phyloP scores from a whole-genome alignment of 495 filamentous ascomycete species.

The Parmelia sp. region DNA sequence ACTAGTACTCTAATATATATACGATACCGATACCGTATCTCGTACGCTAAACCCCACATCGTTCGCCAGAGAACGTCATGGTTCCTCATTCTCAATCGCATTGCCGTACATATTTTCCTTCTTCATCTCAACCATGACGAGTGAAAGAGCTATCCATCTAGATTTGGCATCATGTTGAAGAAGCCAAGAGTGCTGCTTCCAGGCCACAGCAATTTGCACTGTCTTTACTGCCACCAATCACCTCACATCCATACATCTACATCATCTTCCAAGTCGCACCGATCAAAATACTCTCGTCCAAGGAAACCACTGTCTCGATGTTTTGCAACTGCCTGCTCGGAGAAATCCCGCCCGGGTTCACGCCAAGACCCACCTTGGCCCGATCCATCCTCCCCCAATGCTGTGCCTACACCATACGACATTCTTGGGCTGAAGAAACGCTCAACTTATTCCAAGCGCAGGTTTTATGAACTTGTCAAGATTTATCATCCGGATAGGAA shows the following conservation, averaged over 20 bases:
- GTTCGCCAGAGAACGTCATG: slow-evolving; percentile 4
- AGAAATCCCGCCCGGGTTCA: neutral
- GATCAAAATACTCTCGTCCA: neutral
- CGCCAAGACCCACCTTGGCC: slow-evolving; percentile 28
- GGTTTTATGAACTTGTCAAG: slow-evolving; percentile 88
- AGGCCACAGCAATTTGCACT: slow-evolving; percentile 18
- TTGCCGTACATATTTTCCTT: no score
- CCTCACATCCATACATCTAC: neutral
- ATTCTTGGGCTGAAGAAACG: slow-evolving; percentile 61
- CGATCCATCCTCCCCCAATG: slow-evolving; percentile 28
- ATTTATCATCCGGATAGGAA: slow-evolving; percentile 87
- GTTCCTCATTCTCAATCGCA: no score
- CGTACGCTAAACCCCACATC: neutral
- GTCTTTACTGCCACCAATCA: slow-evolving; percentile 11
- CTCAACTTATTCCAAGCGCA: slow-evolving; percentile 69
- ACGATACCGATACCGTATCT: neutral
- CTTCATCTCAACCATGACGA: neutral
- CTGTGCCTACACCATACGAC: slow-evolving; percentile 80
- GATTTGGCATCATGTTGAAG: slow-evolving; percentile 19
- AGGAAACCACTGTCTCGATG: neutral
- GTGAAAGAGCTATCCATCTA: no score
- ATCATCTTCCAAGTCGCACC: slow-evolving; percentile 1
- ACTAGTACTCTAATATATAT: neutral
- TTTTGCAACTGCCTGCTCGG: slow-evolving; percentile 13
- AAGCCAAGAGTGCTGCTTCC: slow-evolving; percentile 17